These are phyloP conservation scores for Metschnikowia matae DNA, from an alignment of 805 yeast species.

Conservation along the genomic window DNA sequence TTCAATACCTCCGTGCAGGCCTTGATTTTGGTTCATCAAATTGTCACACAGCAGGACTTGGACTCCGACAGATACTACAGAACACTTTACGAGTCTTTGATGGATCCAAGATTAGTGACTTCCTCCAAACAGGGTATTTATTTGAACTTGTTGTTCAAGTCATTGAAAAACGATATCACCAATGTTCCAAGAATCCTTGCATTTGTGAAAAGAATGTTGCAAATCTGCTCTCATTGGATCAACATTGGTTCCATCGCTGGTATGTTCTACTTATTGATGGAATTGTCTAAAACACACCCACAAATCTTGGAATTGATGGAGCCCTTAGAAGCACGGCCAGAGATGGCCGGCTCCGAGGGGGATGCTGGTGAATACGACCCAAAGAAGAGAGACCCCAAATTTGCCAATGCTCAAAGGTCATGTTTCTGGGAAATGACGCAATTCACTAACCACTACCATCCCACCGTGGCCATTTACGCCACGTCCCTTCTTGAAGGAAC, in stretches of 20 bases:
- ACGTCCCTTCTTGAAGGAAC: conserved; percentile 52
- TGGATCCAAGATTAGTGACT: conserved; percentile 77
- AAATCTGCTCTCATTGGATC: conserved; percentile 79
- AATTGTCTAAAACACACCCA: conserved; percentile 62
- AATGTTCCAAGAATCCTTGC: conserved; percentile 69
- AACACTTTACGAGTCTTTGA: conserved; percentile 82
- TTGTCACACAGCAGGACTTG: conserved; percentile 57
- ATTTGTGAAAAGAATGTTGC: conserved; percentile 85
- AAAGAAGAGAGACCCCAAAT: conserved; percentile 87
- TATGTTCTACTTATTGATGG: conserved; percentile 67
- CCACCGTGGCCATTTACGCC: conserved; percentile 83
- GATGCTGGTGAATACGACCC: conserved; percentile 57
- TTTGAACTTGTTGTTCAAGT: conserved; percentile 77
- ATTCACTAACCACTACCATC: conserved; percentile 82
- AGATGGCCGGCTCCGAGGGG: conserved; percentile 33
- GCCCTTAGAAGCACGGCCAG: conserved; percentile 45
- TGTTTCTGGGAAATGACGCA: conserved; percentile 84
- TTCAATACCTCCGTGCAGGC: conserved; percentile 95
- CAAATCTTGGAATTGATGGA: conserved; percentile 61
- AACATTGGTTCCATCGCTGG: conserved; percentile 87
- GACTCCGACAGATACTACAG: conserved; percentile 70
- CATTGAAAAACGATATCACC: conserved; percentile 64
- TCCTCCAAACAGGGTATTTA: conserved; percentile 93
- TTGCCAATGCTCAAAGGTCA: conserved; percentile 76
- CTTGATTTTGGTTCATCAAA: conserved; percentile 76